phyloP scores from a whole-genome alignment of 164 flowering plant genomes.

The Aristolochia fimbriata region DNA sequence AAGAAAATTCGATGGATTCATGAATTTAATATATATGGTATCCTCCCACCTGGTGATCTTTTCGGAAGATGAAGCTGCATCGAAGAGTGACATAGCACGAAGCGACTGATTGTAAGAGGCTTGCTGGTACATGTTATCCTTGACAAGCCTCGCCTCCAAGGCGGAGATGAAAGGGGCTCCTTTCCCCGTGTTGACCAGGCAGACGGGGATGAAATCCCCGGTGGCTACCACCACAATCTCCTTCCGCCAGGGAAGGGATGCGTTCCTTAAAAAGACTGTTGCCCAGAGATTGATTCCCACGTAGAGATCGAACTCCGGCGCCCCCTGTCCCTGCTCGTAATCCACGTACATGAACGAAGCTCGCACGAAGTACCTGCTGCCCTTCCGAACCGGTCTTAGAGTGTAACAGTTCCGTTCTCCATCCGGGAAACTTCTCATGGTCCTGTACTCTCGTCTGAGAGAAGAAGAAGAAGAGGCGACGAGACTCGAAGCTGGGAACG shows the following conservation, averaged over 20 bases:
- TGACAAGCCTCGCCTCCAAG: too few species aligned
- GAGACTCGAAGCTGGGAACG: not conserved
- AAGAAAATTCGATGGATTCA: too few species aligned
- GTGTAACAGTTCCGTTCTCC: conserved; percentile 25
- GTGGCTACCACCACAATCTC: conserved; percentile 24
- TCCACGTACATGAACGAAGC: conserved; percentile 44
- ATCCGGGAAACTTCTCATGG: conserved; percentile 4
- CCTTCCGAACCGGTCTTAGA: conserved; percentile 5
- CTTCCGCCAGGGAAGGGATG: not conserved
- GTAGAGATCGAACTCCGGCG: conserved; percentile 32
- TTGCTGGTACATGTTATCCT: too few species aligned
- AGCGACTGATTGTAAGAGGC: not conserved
- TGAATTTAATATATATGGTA: too few species aligned
- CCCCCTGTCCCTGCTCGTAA: conserved; percentile 22
- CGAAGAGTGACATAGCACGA: not conserved
- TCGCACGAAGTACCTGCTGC: conserved; percentile 25
- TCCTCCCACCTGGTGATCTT: not conserved
- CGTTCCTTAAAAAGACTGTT: conserved; percentile 3
- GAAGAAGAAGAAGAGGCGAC: not conserved
- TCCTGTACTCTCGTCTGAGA: not conserved
- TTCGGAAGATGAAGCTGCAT: not conserved
- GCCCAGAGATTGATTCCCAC: conserved; percentile 34
- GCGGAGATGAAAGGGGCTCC: too few species aligned
- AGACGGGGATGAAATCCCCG: conserved; percentile 14
- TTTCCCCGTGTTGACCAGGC: conserved; percentile 14